These are phyloP conservation scores for Blastobotrys apis DNA, from an alignment of 1,139 yeast genomes.

Conservation along the genomic window DNA sequence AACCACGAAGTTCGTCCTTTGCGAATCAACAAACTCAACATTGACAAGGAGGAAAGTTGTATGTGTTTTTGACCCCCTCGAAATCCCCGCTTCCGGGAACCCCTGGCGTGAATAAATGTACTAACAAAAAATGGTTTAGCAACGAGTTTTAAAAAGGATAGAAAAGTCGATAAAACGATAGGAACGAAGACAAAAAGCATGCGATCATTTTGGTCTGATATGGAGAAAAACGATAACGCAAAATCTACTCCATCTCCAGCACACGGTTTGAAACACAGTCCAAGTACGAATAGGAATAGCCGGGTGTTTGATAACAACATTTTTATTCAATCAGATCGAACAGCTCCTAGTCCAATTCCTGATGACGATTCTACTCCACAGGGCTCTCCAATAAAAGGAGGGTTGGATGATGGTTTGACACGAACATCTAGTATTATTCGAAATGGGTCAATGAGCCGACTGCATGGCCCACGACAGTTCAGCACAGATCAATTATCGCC, in stretches of 20 bases:
- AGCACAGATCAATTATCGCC: slow-evolving; percentile 19
- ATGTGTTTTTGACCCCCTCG: too few relatives aligned
- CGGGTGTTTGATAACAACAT: slow-evolving; percentile 20
- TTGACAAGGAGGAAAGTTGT: too few relatives aligned
- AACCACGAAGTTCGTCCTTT: slow-evolving; percentile 13
- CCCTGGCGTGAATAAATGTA: not conserved
- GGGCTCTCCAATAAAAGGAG: not conserved
- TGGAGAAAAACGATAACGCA: slow-evolving; percentile 24
- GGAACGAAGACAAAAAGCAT: slow-evolving; percentile 27
- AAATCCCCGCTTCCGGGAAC: too few relatives aligned
- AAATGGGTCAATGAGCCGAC: slow-evolving; percentile 29
- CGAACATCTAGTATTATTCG: slow-evolving; percentile 24
- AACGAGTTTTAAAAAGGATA: not conserved
- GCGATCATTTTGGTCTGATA: slow-evolving; percentile 32
- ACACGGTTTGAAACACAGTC: not conserved
- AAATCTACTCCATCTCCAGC: slow-evolving; percentile 14
- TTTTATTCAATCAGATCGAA: slow-evolving; percentile 22
- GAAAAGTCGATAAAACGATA: slow-evolving; percentile 9
- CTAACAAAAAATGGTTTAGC: not conserved
- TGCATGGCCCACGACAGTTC: slow-evolving; percentile 32
- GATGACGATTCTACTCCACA: not conserved
- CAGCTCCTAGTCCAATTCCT: slow-evolving; percentile 5
- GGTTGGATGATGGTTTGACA: slow-evolving; percentile 1
- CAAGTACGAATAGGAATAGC: slow-evolving; percentile 7
- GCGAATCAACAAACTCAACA: slow-evolving; percentile 15